phyloP scores from a whole-genome alignment of 345 rosid genomes.

The Rhodomyrtus tomentosa region DNA sequence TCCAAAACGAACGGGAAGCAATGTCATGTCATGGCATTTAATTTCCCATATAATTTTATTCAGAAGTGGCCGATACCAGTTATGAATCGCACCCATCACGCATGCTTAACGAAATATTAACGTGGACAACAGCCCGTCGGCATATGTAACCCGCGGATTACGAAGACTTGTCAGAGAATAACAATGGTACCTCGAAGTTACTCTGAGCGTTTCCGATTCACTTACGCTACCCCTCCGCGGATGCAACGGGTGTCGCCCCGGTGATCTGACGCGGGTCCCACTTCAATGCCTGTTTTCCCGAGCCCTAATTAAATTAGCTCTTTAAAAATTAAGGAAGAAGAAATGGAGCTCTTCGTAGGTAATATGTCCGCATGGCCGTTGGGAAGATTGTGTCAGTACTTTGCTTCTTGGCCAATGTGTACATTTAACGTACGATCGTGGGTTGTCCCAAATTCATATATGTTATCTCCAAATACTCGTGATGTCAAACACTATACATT shows the following conservation, averaged over 20 bases:
- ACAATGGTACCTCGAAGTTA: neutral
- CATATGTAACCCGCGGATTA: neutral
- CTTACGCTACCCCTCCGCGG: neutral
- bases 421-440: neutral
- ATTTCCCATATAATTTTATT: neutral
- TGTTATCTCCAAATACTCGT: neutral
- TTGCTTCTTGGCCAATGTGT: neutral
- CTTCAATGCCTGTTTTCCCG: neutral
- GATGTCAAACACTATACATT: neutral
- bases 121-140: neutral
- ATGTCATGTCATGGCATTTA: neutral
- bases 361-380: neutral
- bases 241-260: neutral
- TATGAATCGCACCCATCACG: neutral
- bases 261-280: neutral
- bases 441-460: neutral
- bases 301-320: neutral
- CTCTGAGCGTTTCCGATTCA: neutral
- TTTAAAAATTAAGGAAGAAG: too few species aligned
- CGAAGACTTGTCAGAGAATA: neutral
- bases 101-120: neutral
- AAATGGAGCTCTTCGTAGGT: neutral
- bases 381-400: neutral
- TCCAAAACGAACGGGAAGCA: neutral
- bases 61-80: neutral